Conservation (phyloP, 1,139 yeast species). For the Yamadazyma membranifaciens region DNA sequence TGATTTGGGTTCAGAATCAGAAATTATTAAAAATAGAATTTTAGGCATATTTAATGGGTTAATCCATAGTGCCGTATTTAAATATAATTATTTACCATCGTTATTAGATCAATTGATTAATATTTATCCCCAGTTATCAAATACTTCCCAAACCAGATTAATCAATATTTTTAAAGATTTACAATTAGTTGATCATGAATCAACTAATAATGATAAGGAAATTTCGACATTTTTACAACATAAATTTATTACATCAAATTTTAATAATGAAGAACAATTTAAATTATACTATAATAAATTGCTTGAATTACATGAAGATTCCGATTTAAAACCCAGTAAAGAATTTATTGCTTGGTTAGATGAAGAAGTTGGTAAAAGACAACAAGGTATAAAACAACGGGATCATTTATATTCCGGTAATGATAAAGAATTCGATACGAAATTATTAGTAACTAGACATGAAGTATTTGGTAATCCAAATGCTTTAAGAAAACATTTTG, state of each 20-base stretch:
- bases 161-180: conserved; percentile 43
- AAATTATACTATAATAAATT: conserved; percentile 44
- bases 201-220: conserved; percentile 10
- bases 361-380: conserved; percentile 43
- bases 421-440: conserved; percentile 40
- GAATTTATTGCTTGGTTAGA: conserved; percentile 65
- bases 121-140: conserved; percentile 28
- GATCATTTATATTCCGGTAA: conserved; percentile 25
- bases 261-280: conserved; percentile 36
- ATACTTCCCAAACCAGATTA: conserved; percentile 31
- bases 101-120: conserved; percentile 24
- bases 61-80: conserved; percentile 30
- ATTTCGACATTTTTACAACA: conserved; percentile 33
- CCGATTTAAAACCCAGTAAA: conserved; percentile 23
- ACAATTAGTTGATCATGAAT: conserved; percentile 1
- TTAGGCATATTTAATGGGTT: conserved; percentile 50
- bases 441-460: conserved; percentile 62
- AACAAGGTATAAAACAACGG: conserved; percentile 24
- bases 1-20: conserved; percentile 11
- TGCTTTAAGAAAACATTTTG: conserved; percentile 55
- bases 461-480: conserved; percentile 76
- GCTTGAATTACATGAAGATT: conserved; percentile 34
- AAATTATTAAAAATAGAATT: conserved; percentile 42
- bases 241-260: conserved; percentile 20
- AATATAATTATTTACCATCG: conserved; percentile 23